Evolutionary conservation across 164 flowering plant species (phyloP), one percentile per base, ranked within the genome.

Genomic region (Echeveria elegans): DNA sequence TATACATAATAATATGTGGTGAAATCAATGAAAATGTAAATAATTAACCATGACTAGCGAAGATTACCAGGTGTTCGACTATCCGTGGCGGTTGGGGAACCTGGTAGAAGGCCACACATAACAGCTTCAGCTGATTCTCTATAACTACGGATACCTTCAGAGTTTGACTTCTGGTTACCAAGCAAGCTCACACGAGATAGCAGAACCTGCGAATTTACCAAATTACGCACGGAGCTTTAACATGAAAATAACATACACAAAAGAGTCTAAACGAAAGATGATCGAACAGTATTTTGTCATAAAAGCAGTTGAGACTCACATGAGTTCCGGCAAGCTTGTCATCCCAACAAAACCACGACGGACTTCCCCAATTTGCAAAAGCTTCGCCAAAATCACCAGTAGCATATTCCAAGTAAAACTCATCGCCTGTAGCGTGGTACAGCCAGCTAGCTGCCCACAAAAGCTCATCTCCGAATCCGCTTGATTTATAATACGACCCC

Each of bases 371-470:
- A 29, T 84, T 68, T 28, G 82, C 96, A 79, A 74, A 90, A 1
- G 31, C 63, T 18, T 87, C 72, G 16, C 90, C 97, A 77, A 88
- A 78, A 56, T 84, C 23, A 6, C 75, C 84, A 3, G 86, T 78
- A 58, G 81, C 96, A 75, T 77, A 90, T 0, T 81, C 72, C 41
- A 89, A 77, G 69, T 87, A 92, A 24, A 90, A 64, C 41, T 76
- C 53, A 56, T 92, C 88, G 64, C 79, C 80, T 28, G 97, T 95
- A 34, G 99, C 97, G 77, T 92, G 97, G 72, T 86, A 95, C 28
- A 95, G 85, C 99, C 97, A 95, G 63, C 85, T 69, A 64, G 99
- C 96, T 34, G 99, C 97, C 97, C 97, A 95, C 75, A 90, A 73
- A 67, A 95, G 97, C 80, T 95, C 97, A 72, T 95, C 97, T 24